These are phyloP conservation scores for Exidia glandulosa DNA, from an alignment of 768 basidiomycete species.

Conservation along the genomic window DNA sequence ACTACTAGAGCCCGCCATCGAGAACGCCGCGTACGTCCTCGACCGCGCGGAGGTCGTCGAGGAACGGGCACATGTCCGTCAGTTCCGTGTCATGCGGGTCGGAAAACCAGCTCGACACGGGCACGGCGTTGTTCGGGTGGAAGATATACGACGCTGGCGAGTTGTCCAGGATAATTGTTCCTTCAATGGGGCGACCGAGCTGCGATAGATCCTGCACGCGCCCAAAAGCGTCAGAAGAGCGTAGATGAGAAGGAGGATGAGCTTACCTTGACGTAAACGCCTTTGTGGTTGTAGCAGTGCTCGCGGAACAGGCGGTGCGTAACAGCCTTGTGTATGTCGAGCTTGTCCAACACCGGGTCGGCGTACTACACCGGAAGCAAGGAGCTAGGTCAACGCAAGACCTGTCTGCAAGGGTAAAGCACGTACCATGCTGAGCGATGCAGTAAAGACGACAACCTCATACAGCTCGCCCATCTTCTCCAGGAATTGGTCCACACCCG, in stretches of 20 bases:
- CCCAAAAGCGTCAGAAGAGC: neutral
- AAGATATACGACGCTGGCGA: constrained; percentile 99
- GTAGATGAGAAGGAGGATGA: neutral
- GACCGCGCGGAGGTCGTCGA: constrained; percentile 74
- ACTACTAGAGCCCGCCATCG: constrained; percentile 63
- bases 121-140: constrained; percentile 98
- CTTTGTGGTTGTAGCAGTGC: constrained; percentile 97
- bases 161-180: constrained; percentile 97
- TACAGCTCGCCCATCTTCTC: constrained; percentile 98
- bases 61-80: constrained; percentile 90
- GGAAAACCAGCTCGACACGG: constrained; percentile 99
- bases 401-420: neutral
- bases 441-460: constrained; percentile 96
- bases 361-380: constrained; percentile 62
- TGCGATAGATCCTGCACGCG: constrained; percentile 83
- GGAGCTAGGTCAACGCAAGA: constrained; percentile 7
- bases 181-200: constrained; percentile 84
- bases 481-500: constrained; percentile 93
- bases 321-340: constrained; percentile 87
- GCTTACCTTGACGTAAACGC: constrained; percentile 95
- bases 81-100: constrained; percentile 97
- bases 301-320: constrained; percentile 92
- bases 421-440: constrained; percentile 89
- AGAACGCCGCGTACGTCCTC: constrained; percentile 88
- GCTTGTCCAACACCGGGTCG: constrained; percentile 94